These are phyloP conservation scores for Murraya paniculata DNA, from an alignment of 345 rosid species.

Conservation along the genomic window DNA sequence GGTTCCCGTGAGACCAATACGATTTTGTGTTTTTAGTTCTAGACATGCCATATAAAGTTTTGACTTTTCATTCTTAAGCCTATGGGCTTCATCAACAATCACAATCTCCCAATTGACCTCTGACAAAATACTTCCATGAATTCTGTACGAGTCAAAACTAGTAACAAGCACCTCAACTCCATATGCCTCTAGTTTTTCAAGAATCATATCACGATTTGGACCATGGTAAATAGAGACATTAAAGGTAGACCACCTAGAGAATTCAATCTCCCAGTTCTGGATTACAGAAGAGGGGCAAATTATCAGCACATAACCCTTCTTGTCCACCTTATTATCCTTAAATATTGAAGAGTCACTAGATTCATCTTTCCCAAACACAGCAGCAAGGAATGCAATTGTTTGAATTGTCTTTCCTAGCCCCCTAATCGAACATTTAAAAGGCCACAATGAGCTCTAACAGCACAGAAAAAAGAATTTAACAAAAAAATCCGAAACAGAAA, in stretches of 20 bases:
- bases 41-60: conserved; percentile 77
- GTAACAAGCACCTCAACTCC: conserved; percentile 75
- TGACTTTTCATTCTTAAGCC: conserved; percentile 87
- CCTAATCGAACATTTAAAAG: conserved; percentile 34
- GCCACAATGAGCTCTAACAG: not conserved
- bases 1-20: conserved; percentile 91
- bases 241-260: conserved; percentile 81
- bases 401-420: conserved; percentile 98
- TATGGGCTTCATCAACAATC: conserved; percentile 91
- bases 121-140: conserved; percentile 66
- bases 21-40: conserved; percentile 53
- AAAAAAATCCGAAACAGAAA: not conserved
- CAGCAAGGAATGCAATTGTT: conserved; percentile 90
- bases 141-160: conserved; percentile 82
- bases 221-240: conserved; percentile 75
- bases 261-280: conserved; percentile 91
- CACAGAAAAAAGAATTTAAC: not conserved
- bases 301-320: conserved; percentile 60
- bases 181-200: conserved; percentile 63
- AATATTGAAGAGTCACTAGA: conserved; percentile 21
- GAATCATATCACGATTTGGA: conserved; percentile 65
- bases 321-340: conserved; percentile 26
- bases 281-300: conserved; percentile 88
- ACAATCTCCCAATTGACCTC: conserved; percentile 79
- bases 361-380: conserved; percentile 73